These are phyloP conservation scores for Hapsidospora chrysogenum DNA, from an alignment of 495 filamentous ascomycete genomes.

Conservation along the genomic window DNA sequence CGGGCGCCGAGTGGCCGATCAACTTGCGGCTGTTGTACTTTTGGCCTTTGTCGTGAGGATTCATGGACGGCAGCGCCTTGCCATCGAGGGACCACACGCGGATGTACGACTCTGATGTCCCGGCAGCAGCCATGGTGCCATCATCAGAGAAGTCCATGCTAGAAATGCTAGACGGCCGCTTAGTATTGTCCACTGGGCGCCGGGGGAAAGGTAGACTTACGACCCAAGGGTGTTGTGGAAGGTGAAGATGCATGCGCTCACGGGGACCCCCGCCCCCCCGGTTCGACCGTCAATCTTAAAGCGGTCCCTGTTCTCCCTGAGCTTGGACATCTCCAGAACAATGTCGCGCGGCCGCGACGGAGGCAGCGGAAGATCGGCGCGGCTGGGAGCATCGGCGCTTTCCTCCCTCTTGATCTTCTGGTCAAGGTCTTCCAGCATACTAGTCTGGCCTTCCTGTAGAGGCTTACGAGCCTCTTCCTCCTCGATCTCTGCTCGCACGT, in stretches of 20 bases:
- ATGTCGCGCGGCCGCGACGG: slow-evolving; percentile 76
- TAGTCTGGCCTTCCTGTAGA: slow-evolving; percentile 43
- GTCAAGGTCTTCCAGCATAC: slow-evolving; percentile 64
- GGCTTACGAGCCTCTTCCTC: slow-evolving; percentile 62
- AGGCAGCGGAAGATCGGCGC: slow-evolving; percentile 67
- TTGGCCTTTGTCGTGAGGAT: slow-evolving; percentile 20
- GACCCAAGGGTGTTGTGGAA: slow-evolving; percentile 89
- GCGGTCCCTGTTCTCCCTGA: slow-evolving; percentile 83
- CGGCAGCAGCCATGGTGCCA: slow-evolving; percentile 64
- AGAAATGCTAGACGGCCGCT: slow-evolving; percentile 43
- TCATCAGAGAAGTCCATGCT: slow-evolving; percentile 91
- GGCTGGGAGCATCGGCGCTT: slow-evolving; percentile 61
- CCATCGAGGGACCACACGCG: slow-evolving; percentile 84
- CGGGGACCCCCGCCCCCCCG: slow-evolving; percentile 59
- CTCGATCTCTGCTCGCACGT: slow-evolving; percentile 68
- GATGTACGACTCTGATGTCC: slow-evolving; percentile 86
- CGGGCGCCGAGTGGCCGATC: slow-evolving; percentile 77
- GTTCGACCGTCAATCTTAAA: slow-evolving; percentile 69
- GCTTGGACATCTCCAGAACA: slow-evolving; percentile 81
- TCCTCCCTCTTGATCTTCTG: slow-evolving; percentile 76
- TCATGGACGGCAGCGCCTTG: slow-evolving; percentile 37
- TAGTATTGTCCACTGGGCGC: slow-evolving; percentile 2
- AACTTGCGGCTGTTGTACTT: slow-evolving; percentile 53
- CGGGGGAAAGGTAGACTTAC: slow-evolving; percentile 32
- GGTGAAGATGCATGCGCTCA: slow-evolving; percentile 89